Base-by-base conservation (phyloP, 805 yeast species). In the Candida xiaguanensis region DNA sequence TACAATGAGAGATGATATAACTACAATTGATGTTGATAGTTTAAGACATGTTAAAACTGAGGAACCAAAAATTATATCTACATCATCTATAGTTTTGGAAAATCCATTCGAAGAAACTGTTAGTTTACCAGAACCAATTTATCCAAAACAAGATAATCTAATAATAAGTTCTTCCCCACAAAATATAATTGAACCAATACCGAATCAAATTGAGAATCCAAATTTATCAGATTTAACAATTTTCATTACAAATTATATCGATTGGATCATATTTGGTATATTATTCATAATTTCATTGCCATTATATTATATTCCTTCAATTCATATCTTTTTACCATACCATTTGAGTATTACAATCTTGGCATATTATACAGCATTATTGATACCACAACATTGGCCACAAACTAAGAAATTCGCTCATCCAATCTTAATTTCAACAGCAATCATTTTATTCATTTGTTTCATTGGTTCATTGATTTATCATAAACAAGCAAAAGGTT, bases 391-490 rank as follows among this genome's bases (percentile, higher is more conserved):
- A 36, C 57, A 51, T 28, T 65, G 57, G 79, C 50, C 76, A 63
- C 17, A 66, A 50, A 42, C 74, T 51, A 61, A 72, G 69, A 53
- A 71, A 61, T 53, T 73, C 65, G 67, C 84, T 12, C 93, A 85
- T 52, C 95, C 95, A 0, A 83, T 85, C 24, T 61, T 85, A 36
- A 66, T 82, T 22, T 76, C 81, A 45, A 82, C 87, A 5, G 79
- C 75, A 1, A 49, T 74, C n/a, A 74, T 82, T n/a, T 67, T 83
- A 50, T 64, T 85, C 19, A 67, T 79, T 9, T 80, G 78, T 49
- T 82, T 75, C 53, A 70, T 85, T 8, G 74, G 82, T 12, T 72
- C 80, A 4, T 49, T 77, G 42, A 81, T 83, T 38, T 64, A 56
- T 43, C 68, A 65, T 38, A 40, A 37, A 7, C 65, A 65, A 6